Evolutionary conservation across 2,329 filamentous ascomycete genomes (phyloP), one percentile per base, ranked within the genome.

Genomic region (Fusarium keratoplasticum): DNA sequence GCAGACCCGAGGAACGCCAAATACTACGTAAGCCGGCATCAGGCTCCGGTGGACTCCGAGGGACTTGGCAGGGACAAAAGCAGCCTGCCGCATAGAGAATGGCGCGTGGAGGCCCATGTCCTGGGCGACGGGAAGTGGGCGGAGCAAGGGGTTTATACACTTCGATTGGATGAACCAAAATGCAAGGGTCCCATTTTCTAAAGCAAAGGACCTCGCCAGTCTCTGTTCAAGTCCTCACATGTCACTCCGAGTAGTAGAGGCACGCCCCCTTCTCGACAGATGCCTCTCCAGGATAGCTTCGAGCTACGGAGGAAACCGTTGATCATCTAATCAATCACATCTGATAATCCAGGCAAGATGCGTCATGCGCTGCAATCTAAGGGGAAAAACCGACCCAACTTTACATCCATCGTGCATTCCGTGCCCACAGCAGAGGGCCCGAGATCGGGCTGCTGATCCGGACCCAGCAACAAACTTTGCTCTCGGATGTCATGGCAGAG

Each of bases 281-380:
- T 42, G 66, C n/a, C 25, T 27, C 22, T 35, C 44, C 58, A 33
- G 61, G 61, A 63, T 64, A 13, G 29, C 31, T 63, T 73, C 70
- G 55, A 71, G 47, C 67, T 74, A 74, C 71, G 71, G 71, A 74
- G 61, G 63, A 66, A 61, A 72, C 71, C 67, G 67, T 72, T 69
- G 68, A 20, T 31, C 59, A 76, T 76, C 73, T 76, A 76, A 76
- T 76, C 73, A 76, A 76, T 76, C 73, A 74, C 73, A 76, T 76
- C 73, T 72, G 71, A 75, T 76, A 76, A 74, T 29, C 31, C 18
- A 50, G 9, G 20, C 0, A 25, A 33, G 6, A 55, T 27, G 36
- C 66, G 57, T 73, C 66, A 72, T 72, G 64, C 40, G 35, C 11
- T 55, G 40, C 31, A 25, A 58, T 69, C 36, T 42, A 38, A 40